Conservation (phyloP, 225 moss, liverwort and hornwort species). For the Physcomitrellopsis africana region DNA sequence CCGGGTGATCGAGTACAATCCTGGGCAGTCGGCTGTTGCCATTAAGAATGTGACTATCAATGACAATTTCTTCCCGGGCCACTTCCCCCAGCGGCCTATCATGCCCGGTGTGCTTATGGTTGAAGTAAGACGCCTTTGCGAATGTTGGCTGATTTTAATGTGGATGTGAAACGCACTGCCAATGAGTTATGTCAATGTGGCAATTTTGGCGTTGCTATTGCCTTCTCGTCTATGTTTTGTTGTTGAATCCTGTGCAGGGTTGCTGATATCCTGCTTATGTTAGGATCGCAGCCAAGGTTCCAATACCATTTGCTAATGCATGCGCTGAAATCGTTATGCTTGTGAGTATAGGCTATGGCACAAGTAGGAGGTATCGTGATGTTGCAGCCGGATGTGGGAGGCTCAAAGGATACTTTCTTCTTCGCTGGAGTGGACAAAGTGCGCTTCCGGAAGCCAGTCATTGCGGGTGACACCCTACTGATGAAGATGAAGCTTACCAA, state of each 20-base stretch:
- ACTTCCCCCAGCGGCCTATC: conserved; percentile 94
- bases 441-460: conserved; percentile 96
- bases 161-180: background rate
- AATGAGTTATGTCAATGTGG: conserved; percentile 32
- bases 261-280: background rate
- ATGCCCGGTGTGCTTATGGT: conserved; percentile 99
- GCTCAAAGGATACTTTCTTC: conserved; percentile 90
- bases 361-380: conserved; percentile 98
- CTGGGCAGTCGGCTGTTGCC: conserved; percentile 89
- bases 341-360: conserved; percentile 79
- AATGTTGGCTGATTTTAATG: background rate
- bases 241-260: background rate
- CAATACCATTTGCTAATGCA: background rate
- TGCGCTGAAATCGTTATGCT: background rate
- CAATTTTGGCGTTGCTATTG: background rate
- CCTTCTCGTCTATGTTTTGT: background rate
- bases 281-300: background rate
- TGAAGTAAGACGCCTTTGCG: conserved; percentile 58
- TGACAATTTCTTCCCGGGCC: conserved; percentile 99
- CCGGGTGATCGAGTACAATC: conserved; percentile 95
- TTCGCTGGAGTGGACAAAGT: conserved; percentile 99
- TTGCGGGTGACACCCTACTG: conserved; percentile 92
- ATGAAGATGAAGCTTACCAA: conserved; percentile 99
- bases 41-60: conserved; percentile 99
- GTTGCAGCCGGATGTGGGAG: conserved; percentile 91